Base-by-base conservation (phyloP, 345 rosid genomes). In the Trapa bicornis region DNA sequence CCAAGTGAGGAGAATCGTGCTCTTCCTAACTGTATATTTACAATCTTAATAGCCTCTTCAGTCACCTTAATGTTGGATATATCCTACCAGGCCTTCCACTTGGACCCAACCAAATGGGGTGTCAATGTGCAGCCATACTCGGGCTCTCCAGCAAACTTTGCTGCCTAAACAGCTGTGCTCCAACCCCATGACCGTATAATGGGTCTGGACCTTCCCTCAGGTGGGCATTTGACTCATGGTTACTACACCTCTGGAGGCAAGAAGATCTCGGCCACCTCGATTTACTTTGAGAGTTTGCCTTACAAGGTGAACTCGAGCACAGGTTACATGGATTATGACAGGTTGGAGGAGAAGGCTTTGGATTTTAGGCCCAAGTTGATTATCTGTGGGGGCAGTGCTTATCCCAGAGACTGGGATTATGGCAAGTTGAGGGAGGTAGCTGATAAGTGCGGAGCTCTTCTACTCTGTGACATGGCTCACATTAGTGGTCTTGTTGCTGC, bases 401-500 rank as follows among this genome's bases (percentile, higher is more conserved):
- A 95, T 50, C 99, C 99, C 0, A 85, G 99, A 60, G 99, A 95
- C 73, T 95, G 99, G 99, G 96, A 95, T 76, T 95, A 91, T 71
- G 84, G 84, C 38, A 86, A 74, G 74, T 86, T 95, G 38, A 85
- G 87, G 76, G 74, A 84, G 33, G 64, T 95, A 47, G 99, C 99
- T 14, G 96, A 95, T 45, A 95, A 91, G 80, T 85, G 89, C 47
- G 97, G 97, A 60, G 96, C 99, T 41, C 90, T 95, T 35, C 77
- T 95, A 89, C 92, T 95, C 16, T 89, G 97, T 67, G 99, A 95
- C 61, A 95, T 95, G 99, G 99, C 99, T 80, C 99, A 95, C 78
- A 95, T 91, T 71, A 95, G 99, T 69, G 99, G 99, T 65, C 99
- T 95, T 47, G 97, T 95, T 69, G 96, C 99, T 78, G 99, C 99